Conservation (phyloP, 495 filamentous ascomycete species). For the Durotheca rogersii region DNA sequence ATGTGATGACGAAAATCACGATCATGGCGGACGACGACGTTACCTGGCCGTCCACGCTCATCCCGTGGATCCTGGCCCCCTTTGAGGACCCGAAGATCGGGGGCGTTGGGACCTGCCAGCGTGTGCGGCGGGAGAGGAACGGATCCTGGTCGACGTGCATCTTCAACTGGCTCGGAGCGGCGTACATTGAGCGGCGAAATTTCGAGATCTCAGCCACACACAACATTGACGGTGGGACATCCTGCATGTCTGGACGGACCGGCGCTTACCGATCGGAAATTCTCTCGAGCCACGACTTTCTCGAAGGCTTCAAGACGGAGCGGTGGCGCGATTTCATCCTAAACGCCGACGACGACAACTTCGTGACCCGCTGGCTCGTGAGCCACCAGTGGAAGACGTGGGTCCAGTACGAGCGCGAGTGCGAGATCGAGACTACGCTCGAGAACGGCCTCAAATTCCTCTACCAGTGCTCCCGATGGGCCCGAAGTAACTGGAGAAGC, state of each 20-base stretch:
- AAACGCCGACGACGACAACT: constrained; percentile 70
- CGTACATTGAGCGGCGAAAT: constrained; percentile 59
- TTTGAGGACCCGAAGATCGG: constrained; percentile 56
- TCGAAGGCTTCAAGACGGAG: constrained; percentile 58
- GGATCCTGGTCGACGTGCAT: constrained; percentile 36
- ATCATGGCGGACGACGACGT: constrained; percentile 57
- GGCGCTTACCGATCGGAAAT: constrained; percentile 51
- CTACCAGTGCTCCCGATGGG: constrained; percentile 61
- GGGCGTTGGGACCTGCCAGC: constrained; percentile 55
- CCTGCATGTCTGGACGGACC: constrained; percentile 57
- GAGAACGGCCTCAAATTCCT: constrained; percentile 58
- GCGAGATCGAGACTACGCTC: constrained; percentile 61
- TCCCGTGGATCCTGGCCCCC: constrained; percentile 48
- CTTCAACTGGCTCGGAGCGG: constrained; percentile 54
- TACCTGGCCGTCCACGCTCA: constrained; percentile 53
- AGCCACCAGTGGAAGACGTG: constrained; percentile 57
- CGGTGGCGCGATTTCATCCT: constrained; percentile 52
- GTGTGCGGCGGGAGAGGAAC: constrained; percentile 40
- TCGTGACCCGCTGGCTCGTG: constrained; percentile 64
- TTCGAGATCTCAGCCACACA: constrained; percentile 57
- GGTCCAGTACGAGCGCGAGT: constrained; percentile 60
- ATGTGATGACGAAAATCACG: constrained; percentile 48
- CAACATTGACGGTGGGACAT: constrained; percentile 57
- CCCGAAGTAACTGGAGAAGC: constrained; percentile 65
- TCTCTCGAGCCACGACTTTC: constrained; percentile 46